Base-by-base conservation (phyloP, 2,329 filamentous ascomycete genomes). In the Colletotrichum sp. region DNA sequence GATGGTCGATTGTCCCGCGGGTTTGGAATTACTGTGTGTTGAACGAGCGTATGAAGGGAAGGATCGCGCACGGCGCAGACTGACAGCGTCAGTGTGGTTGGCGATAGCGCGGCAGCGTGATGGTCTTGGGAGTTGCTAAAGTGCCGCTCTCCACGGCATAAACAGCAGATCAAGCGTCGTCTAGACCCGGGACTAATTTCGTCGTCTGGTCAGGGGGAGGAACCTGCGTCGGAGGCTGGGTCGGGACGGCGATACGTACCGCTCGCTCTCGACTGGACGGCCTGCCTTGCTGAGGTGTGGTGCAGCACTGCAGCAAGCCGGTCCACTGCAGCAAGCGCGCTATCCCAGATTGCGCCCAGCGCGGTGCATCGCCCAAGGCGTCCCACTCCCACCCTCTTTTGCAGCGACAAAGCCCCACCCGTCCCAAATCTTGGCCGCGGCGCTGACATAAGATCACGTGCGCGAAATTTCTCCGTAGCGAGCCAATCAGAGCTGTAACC, bases 71-170 rank as follows among this genome's bases (percentile, higher is more conserved):
- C 71, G 74, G 71, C 74, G 74, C 74, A 76, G 44, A 74, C 71
- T 76, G 74, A 76, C 71, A 74, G 71, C 73, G 73, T 75, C 73
- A 68, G 73, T 75, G 70, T 75, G 63, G 28, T 73, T 73, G 55
- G 65, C 70, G 64, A 73, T 68, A 48, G 73, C 73, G 72, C 69
- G 67, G 64, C 73, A 63, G 73, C 70, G 64, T 73, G 73, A 66
- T 71, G 44, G 59, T 27, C 34, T 48, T 75, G 69, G 52, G 27
- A 30, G 57, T 34, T 61, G 34, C 39, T 32, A 57, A 71, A 34
- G 27, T 68, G 73, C 68, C 68, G 68, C 48, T 36, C 57, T 44
- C 39, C 44, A 39, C 63, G 39, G 73, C 64, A 73, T 70, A 76
- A 71, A 74, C 60, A 74, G 71, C 71, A 74, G 64, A 74, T 65